Percentiles rank a stretch among this genome's conserved stretches.
phyloP scores from a whole-genome alignment of 768 basidiomycete genomes.

The Mycena sanguinolenta region DNA sequence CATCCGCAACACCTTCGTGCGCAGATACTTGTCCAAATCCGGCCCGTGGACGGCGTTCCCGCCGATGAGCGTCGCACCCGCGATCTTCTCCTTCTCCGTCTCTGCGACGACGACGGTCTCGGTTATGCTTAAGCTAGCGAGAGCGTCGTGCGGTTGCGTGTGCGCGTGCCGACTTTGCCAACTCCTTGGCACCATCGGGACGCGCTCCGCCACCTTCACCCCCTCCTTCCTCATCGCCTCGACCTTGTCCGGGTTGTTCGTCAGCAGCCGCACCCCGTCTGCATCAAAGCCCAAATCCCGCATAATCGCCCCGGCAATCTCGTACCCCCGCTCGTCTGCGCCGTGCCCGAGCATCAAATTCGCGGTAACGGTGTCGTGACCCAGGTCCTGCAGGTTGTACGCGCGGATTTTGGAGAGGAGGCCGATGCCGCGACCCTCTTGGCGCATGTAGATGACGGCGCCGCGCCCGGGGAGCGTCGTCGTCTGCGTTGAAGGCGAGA shows the following conservation, averaged over 20 bases:
- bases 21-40: constrained; percentile 94
- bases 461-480: constrained; percentile 85
- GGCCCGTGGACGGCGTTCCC: constrained; percentile 81
- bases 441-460: constrained; percentile 93
- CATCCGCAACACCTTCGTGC: constrained; percentile 97
- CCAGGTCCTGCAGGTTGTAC: constrained; percentile 97
- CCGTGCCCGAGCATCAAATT: constrained; percentile 95
- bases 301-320: constrained; percentile 90
- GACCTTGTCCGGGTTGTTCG: constrained; percentile 99
- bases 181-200: constrained; percentile 94
- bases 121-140: too few relatives aligned
- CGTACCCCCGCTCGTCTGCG: constrained; percentile 95
- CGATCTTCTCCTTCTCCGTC: too few relatives aligned
- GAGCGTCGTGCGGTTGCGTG: too few relatives aligned
- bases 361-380: constrained; percentile 98
- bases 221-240: constrained; percentile 88
- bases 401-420: constrained; percentile 95
- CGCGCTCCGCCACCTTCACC: constrained; percentile 83
- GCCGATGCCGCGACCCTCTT: constrained; percentile 98
- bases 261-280: constrained; percentile 85
- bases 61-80: constrained; percentile 86
- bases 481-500: constrained; percentile 46
- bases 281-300: constrained; percentile 85
- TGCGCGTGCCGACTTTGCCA: constrained; percentile 76
- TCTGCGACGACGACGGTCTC: too few relatives aligned